These are phyloP conservation scores for Remersonia thermophila DNA, from an alignment of 2,329 filamentous ascomycete genomes.

Conservation along the genomic window DNA sequence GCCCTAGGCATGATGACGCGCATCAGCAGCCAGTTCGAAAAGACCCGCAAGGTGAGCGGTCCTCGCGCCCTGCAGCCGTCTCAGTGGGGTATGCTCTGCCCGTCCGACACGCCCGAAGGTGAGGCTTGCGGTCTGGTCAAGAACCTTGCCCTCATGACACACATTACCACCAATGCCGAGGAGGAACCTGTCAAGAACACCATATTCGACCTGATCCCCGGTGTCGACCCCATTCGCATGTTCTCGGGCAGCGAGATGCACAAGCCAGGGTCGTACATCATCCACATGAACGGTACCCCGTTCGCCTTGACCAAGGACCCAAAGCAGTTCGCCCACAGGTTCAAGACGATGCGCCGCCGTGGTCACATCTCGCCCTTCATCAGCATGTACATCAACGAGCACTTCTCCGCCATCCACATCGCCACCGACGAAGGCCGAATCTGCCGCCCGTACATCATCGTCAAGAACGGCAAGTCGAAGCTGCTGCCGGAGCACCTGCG, in stretches of 20 bases:
- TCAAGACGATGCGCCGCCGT: slow-evolving; percentile 75
- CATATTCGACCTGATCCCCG: slow-evolving; percentile 75
- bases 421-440: slow-evolving; percentile 96
- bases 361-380: slow-evolving; percentile 93
- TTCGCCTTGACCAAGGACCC: slow-evolving; percentile 77
- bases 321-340: slow-evolving; percentile 72
- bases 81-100: slow-evolving; percentile 96
- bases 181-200: slow-evolving; percentile 81
- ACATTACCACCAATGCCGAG: slow-evolving; percentile 94
- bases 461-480: slow-evolving; percentile 74
- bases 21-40: slow-evolving; percentile 97
- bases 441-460: slow-evolving; percentile 89
- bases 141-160: slow-evolving; percentile 96
- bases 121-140: slow-evolving; percentile 97
- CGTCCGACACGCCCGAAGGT: slow-evolving; percentile 94
- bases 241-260: slow-evolving; percentile 76
- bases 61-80: slow-evolving; percentile 93
- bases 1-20: slow-evolving; percentile 99
- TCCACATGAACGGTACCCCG: slow-evolving; percentile 92
- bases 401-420: slow-evolving; percentile 84
- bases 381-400: slow-evolving; percentile 89
- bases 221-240: slow-evolving; percentile 62
- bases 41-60: slow-evolving; percentile 91
- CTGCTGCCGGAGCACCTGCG: slow-evolving; percentile 69
- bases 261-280: slow-evolving; percentile 68